These are phyloP conservation scores for Diaporthe citri DNA, from an alignment of 2,329 filamentous ascomycete species.

Conservation along the genomic window DNA sequence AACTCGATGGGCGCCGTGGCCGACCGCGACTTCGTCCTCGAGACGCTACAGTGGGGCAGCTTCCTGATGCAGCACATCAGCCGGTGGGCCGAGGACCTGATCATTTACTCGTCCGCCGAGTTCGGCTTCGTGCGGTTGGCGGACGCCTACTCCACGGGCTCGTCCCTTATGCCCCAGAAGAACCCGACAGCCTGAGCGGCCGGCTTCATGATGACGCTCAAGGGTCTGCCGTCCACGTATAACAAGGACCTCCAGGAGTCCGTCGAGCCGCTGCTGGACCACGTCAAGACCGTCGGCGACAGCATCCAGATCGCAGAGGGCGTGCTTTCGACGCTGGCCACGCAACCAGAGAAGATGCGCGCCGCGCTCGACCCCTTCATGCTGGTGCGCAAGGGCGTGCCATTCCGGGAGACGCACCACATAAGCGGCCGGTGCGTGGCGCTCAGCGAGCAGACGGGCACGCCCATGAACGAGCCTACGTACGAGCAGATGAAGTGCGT, in stretches of 20 bases:
- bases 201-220: constrained; percentile 76
- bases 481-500: constrained; percentile 76
- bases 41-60: constrained; percentile 83
- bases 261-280: constrained; percentile 81
- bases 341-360: constrained; percentile 80
- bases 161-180: constrained; percentile 84
- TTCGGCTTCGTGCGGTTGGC: constrained; percentile 82
- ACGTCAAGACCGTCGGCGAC: constrained; percentile 79
- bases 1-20: constrained; percentile 83
- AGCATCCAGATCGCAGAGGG: constrained; percentile 83
- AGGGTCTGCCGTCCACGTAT: constrained; percentile 82
- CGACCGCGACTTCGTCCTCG: constrained; percentile 85
- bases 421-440: constrained; percentile 80
- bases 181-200: constrained; percentile 80
- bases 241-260: constrained; percentile 77
- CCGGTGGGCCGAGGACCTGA: constrained; percentile 87
- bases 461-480: constrained; percentile 78
- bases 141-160: constrained; percentile 84
- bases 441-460: constrained; percentile 72
- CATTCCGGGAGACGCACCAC: constrained; percentile 85
- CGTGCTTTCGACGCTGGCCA: constrained; percentile 79
- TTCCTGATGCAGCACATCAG: constrained; percentile 85
- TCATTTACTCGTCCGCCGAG: constrained; percentile 82
- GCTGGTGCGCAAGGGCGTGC: constrained; percentile 77
- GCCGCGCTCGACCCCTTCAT: constrained; percentile 66